Evolutionary conservation across 306 rosid genomes (phyloP).

Genomic region (Sicyos baderoa): DNA sequence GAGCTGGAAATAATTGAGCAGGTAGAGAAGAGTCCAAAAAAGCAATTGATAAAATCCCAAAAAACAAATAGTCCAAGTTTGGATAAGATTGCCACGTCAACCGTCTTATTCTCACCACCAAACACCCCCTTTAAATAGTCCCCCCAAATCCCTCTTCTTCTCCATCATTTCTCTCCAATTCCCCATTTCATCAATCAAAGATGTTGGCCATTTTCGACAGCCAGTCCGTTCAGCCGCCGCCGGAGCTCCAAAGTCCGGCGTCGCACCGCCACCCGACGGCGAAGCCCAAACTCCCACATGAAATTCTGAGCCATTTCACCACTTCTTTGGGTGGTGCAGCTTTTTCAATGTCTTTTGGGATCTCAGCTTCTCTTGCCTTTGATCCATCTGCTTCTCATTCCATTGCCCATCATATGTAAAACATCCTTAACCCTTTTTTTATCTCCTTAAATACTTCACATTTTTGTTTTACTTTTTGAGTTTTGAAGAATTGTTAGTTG

Average conservation of each 20-base stretch:
- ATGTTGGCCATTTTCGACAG: conserved; percentile 87
- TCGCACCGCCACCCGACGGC: conserved; percentile 25
- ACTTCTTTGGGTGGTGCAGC: conserved; percentile 35
- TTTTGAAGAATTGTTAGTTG: too few relatives aligned
- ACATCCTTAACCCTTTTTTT: neutral
- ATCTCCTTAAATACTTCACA: neutral
- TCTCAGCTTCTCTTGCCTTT: conserved; percentile 46
- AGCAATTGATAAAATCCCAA: neutral
- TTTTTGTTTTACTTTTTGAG: too few relatives aligned
- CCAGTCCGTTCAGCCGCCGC: conserved; percentile 63
- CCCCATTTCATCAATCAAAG: neutral
- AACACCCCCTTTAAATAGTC: conserved; percentile 16
- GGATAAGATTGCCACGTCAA: conserved; percentile 64
- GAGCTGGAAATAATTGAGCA: neutral
- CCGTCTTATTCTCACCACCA: neutral
- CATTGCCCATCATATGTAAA: conserved; percentile 39
- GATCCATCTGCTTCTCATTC: conserved; percentile 29
- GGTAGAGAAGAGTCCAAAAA: neutral
- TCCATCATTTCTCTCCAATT: conserved; percentile 5
- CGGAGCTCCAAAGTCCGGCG: conserved; percentile 83
- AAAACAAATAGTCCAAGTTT: conserved; percentile 6
- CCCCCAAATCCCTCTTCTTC: neutral
- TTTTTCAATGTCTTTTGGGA: conserved; percentile 49
- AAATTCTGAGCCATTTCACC: conserved; percentile 42
- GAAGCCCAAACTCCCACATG: conserved; percentile 45